A percentile compares a stretch with the other conserved stretches of the same genome.
Evolutionary conservation across 257 asterid genomes (phyloP).

Genomic region (Jaltomata sinuosa): DNA sequence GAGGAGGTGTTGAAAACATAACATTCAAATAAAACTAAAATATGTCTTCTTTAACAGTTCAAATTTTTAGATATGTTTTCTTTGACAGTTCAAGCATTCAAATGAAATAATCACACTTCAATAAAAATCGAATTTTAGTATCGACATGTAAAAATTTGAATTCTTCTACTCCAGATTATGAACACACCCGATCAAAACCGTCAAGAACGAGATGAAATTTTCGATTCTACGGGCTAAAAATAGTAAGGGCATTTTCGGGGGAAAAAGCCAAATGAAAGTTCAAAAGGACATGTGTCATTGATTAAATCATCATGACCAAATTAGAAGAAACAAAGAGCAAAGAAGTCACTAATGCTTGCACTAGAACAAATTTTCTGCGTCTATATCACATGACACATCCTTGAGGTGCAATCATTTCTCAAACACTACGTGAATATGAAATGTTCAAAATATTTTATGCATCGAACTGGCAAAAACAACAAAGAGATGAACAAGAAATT

Average conservation of each 20-base stretch:
- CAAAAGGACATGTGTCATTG: neutral
- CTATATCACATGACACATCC: neutral
- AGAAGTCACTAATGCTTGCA: too few relatives aligned
- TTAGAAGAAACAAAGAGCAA: neutral
- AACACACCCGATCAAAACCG: neutral
- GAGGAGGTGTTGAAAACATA: too few relatives aligned
- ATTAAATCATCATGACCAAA: neutral
- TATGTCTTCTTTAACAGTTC: too few relatives aligned
- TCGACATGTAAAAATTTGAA: too few relatives aligned
- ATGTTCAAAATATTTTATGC: neutral
- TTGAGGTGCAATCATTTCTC: neutral
- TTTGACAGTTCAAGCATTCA: too few relatives aligned
- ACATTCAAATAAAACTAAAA: too few relatives aligned
- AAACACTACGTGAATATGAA: too few relatives aligned
- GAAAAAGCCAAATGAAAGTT: neutral
- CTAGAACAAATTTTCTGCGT: too few relatives aligned
- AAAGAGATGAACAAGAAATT: neutral
- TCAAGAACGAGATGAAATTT: neutral
- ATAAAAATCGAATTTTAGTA: too few relatives aligned
- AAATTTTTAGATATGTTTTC: too few relatives aligned
- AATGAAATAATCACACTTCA: neutral
- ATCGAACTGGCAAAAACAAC: fast-evolving
- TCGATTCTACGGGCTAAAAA: neutral
- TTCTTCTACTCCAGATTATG: neutral
- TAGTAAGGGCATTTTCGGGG: neutral